Conservation (phyloP, 306 rosid genomes). For the Cucumis cinereus region DNA sequence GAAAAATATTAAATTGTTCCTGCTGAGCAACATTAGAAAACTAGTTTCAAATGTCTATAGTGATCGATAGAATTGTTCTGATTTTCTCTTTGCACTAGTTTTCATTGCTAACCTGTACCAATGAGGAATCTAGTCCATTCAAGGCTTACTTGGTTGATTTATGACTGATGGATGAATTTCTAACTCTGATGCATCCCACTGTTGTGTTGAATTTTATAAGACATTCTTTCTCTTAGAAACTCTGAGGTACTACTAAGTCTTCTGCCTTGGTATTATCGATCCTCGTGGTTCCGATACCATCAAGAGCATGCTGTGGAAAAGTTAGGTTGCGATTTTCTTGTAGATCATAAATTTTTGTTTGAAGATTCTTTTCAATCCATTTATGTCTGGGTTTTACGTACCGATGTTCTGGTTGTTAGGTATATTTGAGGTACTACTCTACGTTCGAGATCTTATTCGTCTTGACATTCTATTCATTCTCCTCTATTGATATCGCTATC, state of each 20-base stretch:
- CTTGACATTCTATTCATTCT: too few species aligned
- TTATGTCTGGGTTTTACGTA: background rate
- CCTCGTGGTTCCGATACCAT: slow-evolving; percentile 21
- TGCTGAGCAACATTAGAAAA: background rate
- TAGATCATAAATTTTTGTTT: slow-evolving; percentile 14
- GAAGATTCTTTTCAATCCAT: background rate
- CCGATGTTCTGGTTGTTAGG: background rate
- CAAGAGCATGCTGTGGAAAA: slow-evolving; percentile 24
- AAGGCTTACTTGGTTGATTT: background rate
- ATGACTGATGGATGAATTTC: background rate
- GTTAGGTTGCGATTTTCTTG: background rate
- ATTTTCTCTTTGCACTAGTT: background rate
- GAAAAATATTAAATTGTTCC: background rate
- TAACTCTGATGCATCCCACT: background rate
- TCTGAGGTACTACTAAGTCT: background rate
- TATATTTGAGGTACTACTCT: too few species aligned
- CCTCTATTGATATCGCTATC: background rate
- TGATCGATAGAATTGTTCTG: background rate
- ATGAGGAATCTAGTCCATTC: background rate
- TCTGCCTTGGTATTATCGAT: background rate
- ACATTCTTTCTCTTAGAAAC: background rate
- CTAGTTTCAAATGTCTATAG: background rate
- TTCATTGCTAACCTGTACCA: background rate
- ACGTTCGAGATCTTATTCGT: background rate
- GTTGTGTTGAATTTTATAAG: background rate